phyloP scores from a whole-genome alignment of 495 filamentous ascomycete genomes.

The Lophiotrema nucula region DNA sequence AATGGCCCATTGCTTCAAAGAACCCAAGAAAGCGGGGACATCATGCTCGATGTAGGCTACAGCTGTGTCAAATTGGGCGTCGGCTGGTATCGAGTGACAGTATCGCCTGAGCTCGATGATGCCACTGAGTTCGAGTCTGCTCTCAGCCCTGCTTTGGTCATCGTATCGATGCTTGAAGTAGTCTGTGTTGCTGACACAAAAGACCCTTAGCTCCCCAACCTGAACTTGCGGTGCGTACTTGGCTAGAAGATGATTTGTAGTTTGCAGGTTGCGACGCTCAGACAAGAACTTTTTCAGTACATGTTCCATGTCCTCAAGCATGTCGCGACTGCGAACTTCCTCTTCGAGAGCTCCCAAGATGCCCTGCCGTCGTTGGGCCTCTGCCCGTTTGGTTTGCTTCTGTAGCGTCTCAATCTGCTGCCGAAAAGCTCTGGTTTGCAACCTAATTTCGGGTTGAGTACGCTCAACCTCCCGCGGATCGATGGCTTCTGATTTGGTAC shows the following conservation, averaged over 20 bases:
- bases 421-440: constrained; percentile 21
- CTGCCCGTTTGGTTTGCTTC: constrained; percentile 18
- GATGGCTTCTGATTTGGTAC: constrained; percentile 27
- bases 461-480: constrained; percentile 2
- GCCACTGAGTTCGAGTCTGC: constrained; percentile 22
- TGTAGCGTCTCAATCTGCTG: constrained; percentile 20
- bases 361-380: constrained; percentile 21
- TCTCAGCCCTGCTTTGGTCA: constrained; percentile 16
- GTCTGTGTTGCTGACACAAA: constrained; percentile 23
- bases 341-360: constrained; percentile 16
- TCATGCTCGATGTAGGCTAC: constrained; percentile 15
- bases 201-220: constrained; percentile 18
- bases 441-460: constrained; percentile 6
- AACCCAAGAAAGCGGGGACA: constrained; percentile 26
- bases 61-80: constrained; percentile 15
- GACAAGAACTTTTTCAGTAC: constrained; percentile 20
- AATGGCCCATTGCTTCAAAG: constrained; percentile 22
- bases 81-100: constrained; percentile 22
- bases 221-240: constrained; percentile 12
- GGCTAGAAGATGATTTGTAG: constrained; percentile 14
- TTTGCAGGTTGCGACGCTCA: constrained; percentile 18
- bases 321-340: constrained; percentile 15
- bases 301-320: constrained; percentile 20
- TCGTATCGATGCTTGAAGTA: constrained; percentile 26
- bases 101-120: constrained; percentile 17